phyloP scores from a whole-genome alignment of 495 filamentous ascomycete species.

The Aspergillus nanangensis region DNA sequence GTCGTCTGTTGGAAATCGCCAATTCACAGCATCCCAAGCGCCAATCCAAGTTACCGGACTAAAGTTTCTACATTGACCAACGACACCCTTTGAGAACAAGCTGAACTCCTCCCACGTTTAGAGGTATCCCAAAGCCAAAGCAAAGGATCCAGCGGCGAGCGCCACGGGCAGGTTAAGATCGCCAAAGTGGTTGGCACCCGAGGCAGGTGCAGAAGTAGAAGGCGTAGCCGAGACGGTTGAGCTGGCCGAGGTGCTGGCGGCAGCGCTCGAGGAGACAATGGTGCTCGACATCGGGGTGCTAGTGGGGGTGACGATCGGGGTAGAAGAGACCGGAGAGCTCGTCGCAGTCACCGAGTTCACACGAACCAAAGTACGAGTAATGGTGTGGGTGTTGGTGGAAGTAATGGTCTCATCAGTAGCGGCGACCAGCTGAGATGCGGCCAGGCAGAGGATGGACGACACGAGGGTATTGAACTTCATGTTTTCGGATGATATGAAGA shows the following conservation, averaged over 20 bases:
- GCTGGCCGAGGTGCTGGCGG: slow-evolving; percentile 12
- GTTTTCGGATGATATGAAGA: slow-evolving; percentile 12
- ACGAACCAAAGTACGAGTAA: slow-evolving; percentile 31
- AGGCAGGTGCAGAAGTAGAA: neutral
- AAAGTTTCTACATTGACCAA: too few species aligned
- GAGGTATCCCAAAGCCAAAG: slow-evolving; percentile 30
- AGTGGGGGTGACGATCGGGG: slow-evolving; percentile 3
- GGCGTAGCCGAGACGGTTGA: slow-evolving; percentile 13
- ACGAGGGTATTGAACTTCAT: slow-evolving; percentile 35
- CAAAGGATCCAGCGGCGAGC: slow-evolving; percentile 34
- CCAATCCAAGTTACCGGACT: too few species aligned
- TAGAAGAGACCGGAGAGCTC: neutral
- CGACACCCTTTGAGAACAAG: too few species aligned
- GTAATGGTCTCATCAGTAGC: slow-evolving; percentile 21
- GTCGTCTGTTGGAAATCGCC: too few species aligned
- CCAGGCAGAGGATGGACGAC: slow-evolving; percentile 34
- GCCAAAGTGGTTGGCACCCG: slow-evolving; percentile 19
- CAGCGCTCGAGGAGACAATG: slow-evolving; percentile 14
- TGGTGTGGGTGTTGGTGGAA: slow-evolving; percentile 25
- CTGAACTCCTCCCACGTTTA: too few species aligned
- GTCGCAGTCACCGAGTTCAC: slow-evolving; percentile 26
- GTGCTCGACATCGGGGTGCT: slow-evolving; percentile 10
- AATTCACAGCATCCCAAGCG: too few species aligned
- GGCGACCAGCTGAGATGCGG: slow-evolving; percentile 24
- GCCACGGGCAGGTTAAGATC: slow-evolving; percentile 29